These are phyloP conservation scores for Alternaria longipes DNA, from an alignment of 2,329 filamentous ascomycete species.

Conservation along the genomic window DNA sequence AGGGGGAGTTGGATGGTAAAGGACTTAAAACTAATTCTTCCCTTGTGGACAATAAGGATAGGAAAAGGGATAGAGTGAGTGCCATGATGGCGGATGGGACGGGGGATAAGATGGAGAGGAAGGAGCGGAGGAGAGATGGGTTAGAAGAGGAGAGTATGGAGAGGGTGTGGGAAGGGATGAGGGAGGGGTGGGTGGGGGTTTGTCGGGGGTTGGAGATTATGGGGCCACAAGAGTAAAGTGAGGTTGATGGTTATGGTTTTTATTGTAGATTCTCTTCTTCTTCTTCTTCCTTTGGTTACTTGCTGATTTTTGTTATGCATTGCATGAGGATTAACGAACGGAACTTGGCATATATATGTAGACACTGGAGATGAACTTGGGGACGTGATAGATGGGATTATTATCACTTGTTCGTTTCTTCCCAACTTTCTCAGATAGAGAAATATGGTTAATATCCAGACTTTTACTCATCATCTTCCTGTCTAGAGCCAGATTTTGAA, in stretches of 20 bases:
- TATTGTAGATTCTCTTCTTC: no score
- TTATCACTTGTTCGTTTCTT: no score
- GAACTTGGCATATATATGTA: no score
- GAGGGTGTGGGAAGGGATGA: slow-evolving; percentile 43
- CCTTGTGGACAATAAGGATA: slow-evolving; percentile 20
- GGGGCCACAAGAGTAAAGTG: slow-evolving; percentile 23
- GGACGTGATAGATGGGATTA: no score
- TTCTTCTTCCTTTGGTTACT: no score
- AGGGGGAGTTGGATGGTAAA: slow-evolving; percentile 49
- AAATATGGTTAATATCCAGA: no score
- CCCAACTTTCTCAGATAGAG: no score
- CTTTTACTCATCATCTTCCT: no score
- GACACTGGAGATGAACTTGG: no score
- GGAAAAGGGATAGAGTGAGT: slow-evolving; percentile 19
- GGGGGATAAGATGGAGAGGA: slow-evolving; percentile 37
- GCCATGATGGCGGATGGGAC: slow-evolving; percentile 36
- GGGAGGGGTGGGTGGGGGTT: slow-evolving; percentile 45
- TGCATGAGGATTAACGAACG: no score
- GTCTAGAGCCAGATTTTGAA: no score
- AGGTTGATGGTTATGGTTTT: not conserved
- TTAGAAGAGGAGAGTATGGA: slow-evolving; percentile 43
- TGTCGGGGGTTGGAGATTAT: slow-evolving; percentile 47
- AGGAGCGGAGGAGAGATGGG: slow-evolving; percentile 44
- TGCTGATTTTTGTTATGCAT: no score
- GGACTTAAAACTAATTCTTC: slow-evolving; percentile 37